Evolutionary conservation across 164 flowering plant genomes (phyloP).

Genomic region (Aristolochia californica): DNA sequence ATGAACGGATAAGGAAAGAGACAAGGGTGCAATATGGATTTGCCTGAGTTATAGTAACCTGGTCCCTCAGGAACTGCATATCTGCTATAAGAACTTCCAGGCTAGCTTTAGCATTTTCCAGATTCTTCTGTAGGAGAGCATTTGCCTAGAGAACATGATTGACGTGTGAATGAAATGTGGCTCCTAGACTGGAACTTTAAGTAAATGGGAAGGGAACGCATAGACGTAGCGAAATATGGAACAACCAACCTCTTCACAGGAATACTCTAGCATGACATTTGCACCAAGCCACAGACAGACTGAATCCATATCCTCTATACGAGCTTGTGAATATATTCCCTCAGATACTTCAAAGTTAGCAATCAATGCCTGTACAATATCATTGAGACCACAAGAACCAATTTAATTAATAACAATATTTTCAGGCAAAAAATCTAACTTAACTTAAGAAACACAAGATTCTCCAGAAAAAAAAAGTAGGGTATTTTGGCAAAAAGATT

Average conservation of each 20-base stretch:
- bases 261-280: slow-evolving; percentile 91
- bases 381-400: neutral
- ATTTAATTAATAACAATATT: neutral
- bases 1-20: neutral
- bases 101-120: slow-evolving; percentile 92
- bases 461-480: no score
- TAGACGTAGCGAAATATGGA: neutral
- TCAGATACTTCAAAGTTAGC: slow-evolving; percentile 94
- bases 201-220: no score
- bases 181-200: no score
- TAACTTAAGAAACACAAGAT: no score
- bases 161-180: neutral
- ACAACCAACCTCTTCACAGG: slow-evolving; percentile 20
- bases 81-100: slow-evolving; percentile 71
- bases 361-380: slow-evolving; percentile 46
- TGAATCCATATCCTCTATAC: slow-evolving; percentile 59
- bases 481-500: no score
- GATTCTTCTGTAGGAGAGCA: slow-evolving; percentile 53
- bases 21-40: neutral
- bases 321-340: slow-evolving; percentile 88
- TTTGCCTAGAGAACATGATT: slow-evolving; percentile 43
- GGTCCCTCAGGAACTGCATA: slow-evolving; percentile 77
- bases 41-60: slow-evolving; percentile 85
- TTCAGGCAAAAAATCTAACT: neutral
- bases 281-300: slow-evolving; percentile 97